Evolutionary conservation across 768 basidiomycete genomes (phyloP).

Genomic region (Mycena vitilis): DNA sequence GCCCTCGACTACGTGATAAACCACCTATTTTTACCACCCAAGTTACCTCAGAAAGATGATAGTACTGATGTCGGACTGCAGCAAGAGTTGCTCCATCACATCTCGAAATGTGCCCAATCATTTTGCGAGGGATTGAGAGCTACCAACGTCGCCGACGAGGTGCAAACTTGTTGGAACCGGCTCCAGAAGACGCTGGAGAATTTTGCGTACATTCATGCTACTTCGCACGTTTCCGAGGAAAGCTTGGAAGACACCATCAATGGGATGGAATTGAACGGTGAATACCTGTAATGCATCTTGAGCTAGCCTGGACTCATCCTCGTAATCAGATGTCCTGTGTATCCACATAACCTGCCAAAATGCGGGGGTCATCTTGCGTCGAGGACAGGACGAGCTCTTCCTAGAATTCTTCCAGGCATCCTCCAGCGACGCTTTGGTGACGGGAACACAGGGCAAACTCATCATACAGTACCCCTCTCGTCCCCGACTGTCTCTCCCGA

Average conservation of each 20-base stretch:
- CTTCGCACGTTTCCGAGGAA: neutral
- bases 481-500: slow-evolving; percentile 45
- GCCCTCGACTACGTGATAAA: slow-evolving; percentile 49
- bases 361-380: slow-evolving; percentile 56
- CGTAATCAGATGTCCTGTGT: slow-evolving; percentile 48
- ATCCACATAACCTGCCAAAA: slow-evolving; percentile 60
- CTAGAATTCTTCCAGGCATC: slow-evolving; percentile 63
- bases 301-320: neutral
- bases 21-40: slow-evolving; percentile 58
- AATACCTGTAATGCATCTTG: neutral
- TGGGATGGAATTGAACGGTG: slow-evolving; percentile 7
- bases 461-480: slow-evolving; percentile 61
- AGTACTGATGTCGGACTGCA: slow-evolving; percentile 38
- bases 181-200: neutral
- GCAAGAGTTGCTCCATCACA: slow-evolving; percentile 38
- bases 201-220: neutral
- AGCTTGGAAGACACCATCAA: slow-evolving; percentile 35
- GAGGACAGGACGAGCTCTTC: slow-evolving; percentile 40
- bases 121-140: slow-evolving; percentile 8
- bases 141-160: neutral
- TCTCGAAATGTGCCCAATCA: slow-evolving; percentile 24
- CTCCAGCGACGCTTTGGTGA: slow-evolving; percentile 48
- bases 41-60: slow-evolving; percentile 53
- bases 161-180: neutral
- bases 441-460: slow-evolving; percentile 55